A percentile compares a stretch with the other conserved stretches of the same genome.
These are phyloP conservation scores for Yamadazyma ubonensis DNA, from an alignment of 805 yeast genomes.

Conservation along the genomic window DNA sequence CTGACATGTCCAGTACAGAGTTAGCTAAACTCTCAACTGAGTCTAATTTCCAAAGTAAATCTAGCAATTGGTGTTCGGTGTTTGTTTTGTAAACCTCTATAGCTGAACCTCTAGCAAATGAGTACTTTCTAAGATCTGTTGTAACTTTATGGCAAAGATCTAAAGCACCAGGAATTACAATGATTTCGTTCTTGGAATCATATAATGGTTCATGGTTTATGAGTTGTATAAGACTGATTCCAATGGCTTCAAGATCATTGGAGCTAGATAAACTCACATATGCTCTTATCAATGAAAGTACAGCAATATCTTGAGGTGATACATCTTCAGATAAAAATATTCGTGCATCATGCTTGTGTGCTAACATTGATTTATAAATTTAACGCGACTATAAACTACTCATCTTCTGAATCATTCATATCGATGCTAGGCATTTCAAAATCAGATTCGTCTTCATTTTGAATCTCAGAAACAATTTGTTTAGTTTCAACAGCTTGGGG, in stretches of 20 bases:
- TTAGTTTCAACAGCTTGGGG: not conserved
- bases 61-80: slow-evolving; percentile 7
- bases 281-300: slow-evolving; percentile 41
- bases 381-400: slow-evolving; percentile 15
- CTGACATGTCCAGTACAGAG: slow-evolving; percentile 7
- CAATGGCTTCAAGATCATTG: slow-evolving; percentile 1
- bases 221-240: slow-evolving; percentile 40
- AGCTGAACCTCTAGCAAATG: not conserved
- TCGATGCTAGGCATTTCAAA: slow-evolving; percentile 52
- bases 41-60: slow-evolving; percentile 45
- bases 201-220: slow-evolving; percentile 37
- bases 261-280: slow-evolving; percentile 14
- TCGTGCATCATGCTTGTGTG: slow-evolving; percentile 14
- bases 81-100: slow-evolving; percentile 2
- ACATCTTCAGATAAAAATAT: slow-evolving; percentile 39
- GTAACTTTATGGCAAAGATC: slow-evolving; percentile 26
- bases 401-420: slow-evolving; percentile 43
- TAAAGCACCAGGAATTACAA: slow-evolving; percentile 32
- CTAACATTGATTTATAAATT: slow-evolving; percentile 1
- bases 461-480: too few species aligned
- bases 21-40: slow-evolving; percentile 48
- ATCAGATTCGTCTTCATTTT: slow-evolving; percentile 39
- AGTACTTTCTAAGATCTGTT: slow-evolving; percentile 7
- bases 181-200: slow-evolving; percentile 17
- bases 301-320: slow-evolving; percentile 55